Conservation (phyloP, 2,329 filamentous ascomycete species). For the Epichloe uncinata region DNA sequence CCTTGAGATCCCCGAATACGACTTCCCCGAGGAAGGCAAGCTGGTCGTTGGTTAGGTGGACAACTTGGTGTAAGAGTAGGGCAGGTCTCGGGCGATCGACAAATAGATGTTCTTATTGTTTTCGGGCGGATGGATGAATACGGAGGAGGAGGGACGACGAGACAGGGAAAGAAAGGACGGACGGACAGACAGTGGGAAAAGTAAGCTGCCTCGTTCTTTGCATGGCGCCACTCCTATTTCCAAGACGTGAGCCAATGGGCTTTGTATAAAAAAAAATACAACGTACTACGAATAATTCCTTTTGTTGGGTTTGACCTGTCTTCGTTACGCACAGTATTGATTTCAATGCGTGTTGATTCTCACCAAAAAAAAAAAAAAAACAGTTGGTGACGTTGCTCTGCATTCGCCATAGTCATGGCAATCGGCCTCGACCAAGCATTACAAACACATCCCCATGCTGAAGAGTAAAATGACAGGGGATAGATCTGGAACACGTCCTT, state of each 20-base stretch:
- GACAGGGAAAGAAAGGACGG: too few relatives aligned
- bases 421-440: neutral
- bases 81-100: neutral
- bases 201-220: slow-evolving; percentile 7
- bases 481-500: neutral
- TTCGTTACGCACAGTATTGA: neutral
- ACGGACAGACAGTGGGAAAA: neutral
- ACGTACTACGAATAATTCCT: slow-evolving; percentile 14
- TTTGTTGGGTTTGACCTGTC: neutral
- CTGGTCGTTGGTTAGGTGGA: slow-evolving; percentile 76
- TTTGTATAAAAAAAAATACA: slow-evolving; percentile 26
- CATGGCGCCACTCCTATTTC: slow-evolving; percentile 18
- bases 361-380: too few relatives aligned
- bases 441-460: neutral
- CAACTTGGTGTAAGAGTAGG: slow-evolving; percentile 11
- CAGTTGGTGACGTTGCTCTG: neutral
- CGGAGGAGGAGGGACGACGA: slow-evolving; percentile 7
- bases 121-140: slow-evolving; percentile 6
- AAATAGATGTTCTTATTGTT: slow-evolving; percentile 8
- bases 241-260: slow-evolving; percentile 22
- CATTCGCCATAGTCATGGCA: neutral
- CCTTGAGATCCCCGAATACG: slow-evolving; percentile 86
- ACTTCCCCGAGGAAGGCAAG: slow-evolving; percentile 80
- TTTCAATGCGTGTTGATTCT: too few relatives aligned
- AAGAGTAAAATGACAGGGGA: neutral